Evolutionary conservation across 83 land plant genomes (phyloP), one percentile per base, ranked within the genome.

Genomic region (Diphasiastrum complanatum): DNA sequence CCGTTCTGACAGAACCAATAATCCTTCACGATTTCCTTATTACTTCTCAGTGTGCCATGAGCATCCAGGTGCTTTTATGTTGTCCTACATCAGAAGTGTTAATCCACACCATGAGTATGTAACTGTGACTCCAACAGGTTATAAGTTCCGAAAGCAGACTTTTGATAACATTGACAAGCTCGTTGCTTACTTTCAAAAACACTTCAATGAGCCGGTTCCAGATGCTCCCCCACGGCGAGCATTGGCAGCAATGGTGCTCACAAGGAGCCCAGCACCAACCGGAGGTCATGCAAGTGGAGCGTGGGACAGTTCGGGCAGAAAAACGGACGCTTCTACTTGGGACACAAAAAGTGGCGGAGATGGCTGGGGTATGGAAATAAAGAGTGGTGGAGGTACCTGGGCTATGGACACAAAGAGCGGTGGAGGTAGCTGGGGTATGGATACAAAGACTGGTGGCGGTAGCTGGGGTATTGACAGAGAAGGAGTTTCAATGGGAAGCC

Each of bases 21-120:
- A 74, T 46, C 96, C 99, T 6, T 67, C 61, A 65, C 79, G 86
- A 34, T 85, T 93, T 54, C 84, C 81, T 12, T 85, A 89, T 61
- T 73, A 71, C 60, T 74, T 93, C 72, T 92, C 92, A n/a, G 75
- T 93, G 2, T 83, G 80, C 30, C 85, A 85, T 76, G 99, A 93
- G 53, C 86, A 85, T 70, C 96, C 99, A n/a, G 96, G 96, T 26
- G 89, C 85, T 1, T 85, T 93, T 69, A 71, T 83, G 49, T 68
- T 93, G 32, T 81, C 89, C 1, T 93, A 89, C 47, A 78, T 93
- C 32, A 65, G 86, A 57, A 80, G 89, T 45, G 52, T 81, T 25
- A 83, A 79, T 70, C 79, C 85, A 1, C 96, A 85, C 52, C 99
- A 88, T 63, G 96, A 89, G 52, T 85, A 93, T 58, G 66, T 93